phyloP scores from a whole-genome alignment of 1,284 basidiomycete genomes.

The Clitocybe nebularis region DNA sequence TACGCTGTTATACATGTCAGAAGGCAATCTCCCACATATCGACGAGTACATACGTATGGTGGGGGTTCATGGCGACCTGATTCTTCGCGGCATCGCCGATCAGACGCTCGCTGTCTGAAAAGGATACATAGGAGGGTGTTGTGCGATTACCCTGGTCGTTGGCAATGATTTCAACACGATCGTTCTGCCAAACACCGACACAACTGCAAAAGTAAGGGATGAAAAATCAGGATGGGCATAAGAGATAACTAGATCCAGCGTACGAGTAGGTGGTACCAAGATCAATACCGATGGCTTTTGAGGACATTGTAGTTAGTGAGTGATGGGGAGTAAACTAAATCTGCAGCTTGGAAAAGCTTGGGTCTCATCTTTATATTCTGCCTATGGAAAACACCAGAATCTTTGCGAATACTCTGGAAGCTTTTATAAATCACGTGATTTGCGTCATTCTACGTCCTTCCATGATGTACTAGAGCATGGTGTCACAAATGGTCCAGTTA shows the following conservation, averaged over 20 bases:
- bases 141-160: conserved; percentile 98
- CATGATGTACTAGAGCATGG: neutral
- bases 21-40: conserved; percentile 1
- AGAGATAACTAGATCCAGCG: conserved; percentile 25
- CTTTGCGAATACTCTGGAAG: conserved; percentile 41
- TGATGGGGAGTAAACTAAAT: conserved; percentile 18
- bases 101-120: conserved; percentile 91
- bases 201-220: conserved; percentile 28
- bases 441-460: neutral
- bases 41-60: conserved; percentile 56
- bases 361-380: conserved; percentile 30
- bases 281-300: conserved; percentile 93
- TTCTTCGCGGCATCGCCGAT: conserved; percentile 97
- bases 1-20: conserved; percentile 36
- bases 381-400: conserved; percentile 36
- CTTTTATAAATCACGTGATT: conserved; percentile 33
- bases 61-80: conserved; percentile 86
- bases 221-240: conserved; percentile 10
- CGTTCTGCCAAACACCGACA: conserved; percentile 96
- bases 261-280: conserved; percentile 85
- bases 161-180: conserved; percentile 97
- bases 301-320: conserved; percentile 35
- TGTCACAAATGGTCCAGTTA: neutral
- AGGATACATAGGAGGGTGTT: conserved; percentile 92
- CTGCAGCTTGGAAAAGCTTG: conserved; percentile 11